A percentile compares a stretch with the other conserved stretches of the same genome.
Conservation (phyloP, 2,329 filamentous ascomycete genomes). For the Xenoacremonium recifei region DNA sequence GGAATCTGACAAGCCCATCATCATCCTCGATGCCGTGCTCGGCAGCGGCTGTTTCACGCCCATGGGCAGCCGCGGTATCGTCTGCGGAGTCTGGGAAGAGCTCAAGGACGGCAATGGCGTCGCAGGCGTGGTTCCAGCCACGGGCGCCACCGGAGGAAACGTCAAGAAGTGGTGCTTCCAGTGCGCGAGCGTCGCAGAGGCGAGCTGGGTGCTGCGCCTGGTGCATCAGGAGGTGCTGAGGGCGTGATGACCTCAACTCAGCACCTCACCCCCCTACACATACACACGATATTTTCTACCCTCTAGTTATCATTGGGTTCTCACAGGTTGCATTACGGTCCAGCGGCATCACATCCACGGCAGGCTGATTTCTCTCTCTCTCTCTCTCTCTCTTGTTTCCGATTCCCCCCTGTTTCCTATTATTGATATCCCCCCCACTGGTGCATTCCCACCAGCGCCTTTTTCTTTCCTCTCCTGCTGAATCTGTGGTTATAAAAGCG, state of each 20-base stretch:
- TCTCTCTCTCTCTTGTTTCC: slow-evolving; percentile 4
- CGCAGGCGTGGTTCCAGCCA: slow-evolving; percentile 50
- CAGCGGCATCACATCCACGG: no score
- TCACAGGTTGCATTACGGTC: no score
- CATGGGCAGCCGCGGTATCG: slow-evolving; percentile 81
- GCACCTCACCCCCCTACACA: slow-evolving; percentile 9
- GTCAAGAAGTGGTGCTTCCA: slow-evolving; percentile 66
- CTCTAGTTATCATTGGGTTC: slow-evolving; percentile 3
- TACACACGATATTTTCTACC: slow-evolving; percentile 1
- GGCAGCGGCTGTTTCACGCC: slow-evolving; percentile 82
- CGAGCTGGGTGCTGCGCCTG: slow-evolving; percentile 54
- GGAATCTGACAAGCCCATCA: slow-evolving; percentile 52
- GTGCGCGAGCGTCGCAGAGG: slow-evolving; percentile 52
- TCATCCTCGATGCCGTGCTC: slow-evolving; percentile 79
- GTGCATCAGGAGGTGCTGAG: slow-evolving; percentile 56
- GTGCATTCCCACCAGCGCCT: slow-evolving; percentile 13
- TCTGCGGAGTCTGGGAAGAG: slow-evolving; percentile 85
- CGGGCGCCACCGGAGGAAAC: slow-evolving; percentile 50
- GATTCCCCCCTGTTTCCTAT: no score
- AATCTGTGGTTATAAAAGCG: no score
- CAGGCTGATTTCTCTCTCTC: slow-evolving; percentile 1
- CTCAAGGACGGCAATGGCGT: slow-evolving; percentile 61
- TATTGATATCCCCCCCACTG: slow-evolving; percentile 29
- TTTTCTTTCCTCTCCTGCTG: no score
- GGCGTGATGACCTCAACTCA: slow-evolving; percentile 25